A percentile compares a stretch with the other conserved stretches of the same genome.
phyloP scores from a whole-genome alignment of 2,329 filamentous ascomycete genomes.

The Davidsoniella virescens region DNA sequence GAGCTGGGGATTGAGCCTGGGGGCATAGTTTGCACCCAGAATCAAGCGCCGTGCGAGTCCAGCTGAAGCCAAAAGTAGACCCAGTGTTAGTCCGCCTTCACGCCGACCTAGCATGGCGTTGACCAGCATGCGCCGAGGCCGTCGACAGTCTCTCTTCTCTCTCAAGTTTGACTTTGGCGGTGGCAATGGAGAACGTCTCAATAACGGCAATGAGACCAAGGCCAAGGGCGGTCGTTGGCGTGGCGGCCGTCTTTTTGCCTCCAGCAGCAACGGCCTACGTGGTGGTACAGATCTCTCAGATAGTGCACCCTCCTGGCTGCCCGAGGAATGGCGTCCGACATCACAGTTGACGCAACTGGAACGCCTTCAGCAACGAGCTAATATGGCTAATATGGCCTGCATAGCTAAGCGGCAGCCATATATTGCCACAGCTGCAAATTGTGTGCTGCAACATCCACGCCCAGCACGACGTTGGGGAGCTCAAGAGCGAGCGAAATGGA shows the following conservation, averaged over 20 bases:
- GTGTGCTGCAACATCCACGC: constrained; percentile 7
- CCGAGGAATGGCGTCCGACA: constrained; percentile 5
- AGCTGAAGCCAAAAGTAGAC: background rate
- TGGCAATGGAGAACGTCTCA: background rate
- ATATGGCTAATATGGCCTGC: background rate
- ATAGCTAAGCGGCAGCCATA: constrained; percentile 1
- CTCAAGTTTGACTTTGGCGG: background rate
- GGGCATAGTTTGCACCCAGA: constrained; percentile 7
- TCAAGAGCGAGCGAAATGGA: constrained; percentile 3
- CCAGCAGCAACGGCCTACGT: background rate
- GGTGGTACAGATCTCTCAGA: constrained; percentile 1
- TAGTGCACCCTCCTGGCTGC: constrained; percentile 1
- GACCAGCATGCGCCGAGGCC: background rate
- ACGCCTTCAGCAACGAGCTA: background rate
- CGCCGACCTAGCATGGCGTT: background rate
- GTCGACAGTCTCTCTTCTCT: background rate
- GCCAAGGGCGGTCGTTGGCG: background rate
- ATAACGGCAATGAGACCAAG: background rate
- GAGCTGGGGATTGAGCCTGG: constrained; percentile 6
- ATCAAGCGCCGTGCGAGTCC: constrained; percentile 1
- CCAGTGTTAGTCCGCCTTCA: background rate
- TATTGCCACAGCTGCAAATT: background rate
- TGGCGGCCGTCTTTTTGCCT: too few species aligned
- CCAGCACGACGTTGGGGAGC: constrained; percentile 2
- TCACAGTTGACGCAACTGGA: constrained; percentile 4